Percentiles rank a stretch among this genome's conserved stretches.
These are phyloP conservation scores for Clathrus columnatus DNA, from an alignment of 768 basidiomycete species.

Conservation along the genomic window DNA sequence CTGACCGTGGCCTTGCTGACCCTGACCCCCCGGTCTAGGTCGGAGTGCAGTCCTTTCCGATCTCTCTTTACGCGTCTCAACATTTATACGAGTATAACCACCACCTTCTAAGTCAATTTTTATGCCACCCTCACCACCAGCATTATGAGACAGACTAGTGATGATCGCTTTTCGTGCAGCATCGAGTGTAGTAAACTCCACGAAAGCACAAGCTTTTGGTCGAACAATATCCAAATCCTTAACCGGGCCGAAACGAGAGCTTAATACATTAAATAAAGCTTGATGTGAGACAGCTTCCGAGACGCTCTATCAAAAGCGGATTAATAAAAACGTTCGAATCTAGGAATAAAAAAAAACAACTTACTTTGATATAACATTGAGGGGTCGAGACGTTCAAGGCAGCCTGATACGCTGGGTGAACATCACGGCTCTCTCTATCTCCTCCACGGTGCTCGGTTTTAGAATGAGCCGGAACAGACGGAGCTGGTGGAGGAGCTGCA, in stretches of 20 bases:
- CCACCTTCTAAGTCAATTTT: conserved; percentile 61
- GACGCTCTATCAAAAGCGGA: conserved; percentile 47
- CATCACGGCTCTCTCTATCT: conserved; percentile 13
- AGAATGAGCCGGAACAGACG: conserved; percentile 19
- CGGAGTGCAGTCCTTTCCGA: conserved; percentile 64
- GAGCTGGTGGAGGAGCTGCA: conserved; percentile 26
- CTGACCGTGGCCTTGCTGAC: conserved; percentile 22
- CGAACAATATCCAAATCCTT: conserved; percentile 88
- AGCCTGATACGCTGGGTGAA: conserved; percentile 42
- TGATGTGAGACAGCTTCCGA: conserved; percentile 50
- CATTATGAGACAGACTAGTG: conserved; percentile 49
- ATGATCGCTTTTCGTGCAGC: conserved; percentile 80
- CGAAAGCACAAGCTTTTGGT: conserved; percentile 85
- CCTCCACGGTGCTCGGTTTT: conserved; percentile 17
- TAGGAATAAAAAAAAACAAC: not conserved
- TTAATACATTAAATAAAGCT: conserved; percentile 42
- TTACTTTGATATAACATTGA: conserved; percentile 89
- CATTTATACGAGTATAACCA: conserved; percentile 46
- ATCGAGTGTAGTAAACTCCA: conserved; percentile 76
- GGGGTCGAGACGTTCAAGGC: conserved; percentile 58
- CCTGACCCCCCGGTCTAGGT: conserved; percentile 42
- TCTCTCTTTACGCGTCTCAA: conserved; percentile 90
- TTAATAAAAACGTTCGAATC: conserved; percentile 1
- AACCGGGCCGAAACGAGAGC: conserved; percentile 65
- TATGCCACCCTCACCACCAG: conserved; percentile 88